These are phyloP conservation scores for Boletus fagicola DNA, from an alignment of 768 basidiomycete genomes.

Conservation along the genomic window DNA sequence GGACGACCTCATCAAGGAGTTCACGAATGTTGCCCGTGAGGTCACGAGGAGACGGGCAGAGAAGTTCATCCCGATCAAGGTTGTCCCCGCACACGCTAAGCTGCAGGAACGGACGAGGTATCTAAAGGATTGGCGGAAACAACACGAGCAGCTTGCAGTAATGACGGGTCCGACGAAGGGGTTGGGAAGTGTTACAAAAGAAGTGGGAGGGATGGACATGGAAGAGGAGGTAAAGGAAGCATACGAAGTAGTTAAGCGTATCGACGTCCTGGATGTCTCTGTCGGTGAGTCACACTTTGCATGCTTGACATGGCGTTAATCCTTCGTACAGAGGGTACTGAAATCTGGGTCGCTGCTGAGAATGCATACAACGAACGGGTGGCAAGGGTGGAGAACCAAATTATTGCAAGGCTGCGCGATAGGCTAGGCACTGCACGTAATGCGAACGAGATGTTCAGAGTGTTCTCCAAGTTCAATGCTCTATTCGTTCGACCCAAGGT, in stretches of 20 bases:
- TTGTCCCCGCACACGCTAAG: conserved; percentile 86
- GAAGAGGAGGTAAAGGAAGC: conserved; percentile 95
- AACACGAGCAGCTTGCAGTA: conserved; percentile 94
- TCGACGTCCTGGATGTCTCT: conserved; percentile 94
- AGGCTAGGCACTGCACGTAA: conserved; percentile 92
- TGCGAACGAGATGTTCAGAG: conserved; percentile 99
- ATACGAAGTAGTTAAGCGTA: conserved; percentile 95
- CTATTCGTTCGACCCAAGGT: conserved; percentile 96
- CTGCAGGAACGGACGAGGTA: conserved; percentile 86
- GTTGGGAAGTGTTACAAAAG: conserved; percentile 65
- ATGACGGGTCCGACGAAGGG: conserved; percentile 97
- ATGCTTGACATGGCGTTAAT: neutral
- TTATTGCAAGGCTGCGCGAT: conserved; percentile 90
- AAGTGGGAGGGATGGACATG: conserved; percentile 93
- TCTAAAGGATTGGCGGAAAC: conserved; percentile 89
- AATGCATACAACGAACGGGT: conserved; percentile 98
- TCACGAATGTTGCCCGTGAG: conserved; percentile 90
- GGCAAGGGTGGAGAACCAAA: conserved; percentile 96
- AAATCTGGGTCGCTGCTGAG: conserved; percentile 97
- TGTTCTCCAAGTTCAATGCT: conserved; percentile 98
- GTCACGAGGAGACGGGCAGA: conserved; percentile 87
- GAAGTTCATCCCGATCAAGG: conserved; percentile 96
- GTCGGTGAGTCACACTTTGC: conserved; percentile 54
- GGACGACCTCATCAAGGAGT: conserved; percentile 90
- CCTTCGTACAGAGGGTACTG: conserved; percentile 76